These are phyloP conservation scores for Trichoderma koningiopsis DNA, from an alignment of 2,329 filamentous ascomycete genomes.

Conservation along the genomic window DNA sequence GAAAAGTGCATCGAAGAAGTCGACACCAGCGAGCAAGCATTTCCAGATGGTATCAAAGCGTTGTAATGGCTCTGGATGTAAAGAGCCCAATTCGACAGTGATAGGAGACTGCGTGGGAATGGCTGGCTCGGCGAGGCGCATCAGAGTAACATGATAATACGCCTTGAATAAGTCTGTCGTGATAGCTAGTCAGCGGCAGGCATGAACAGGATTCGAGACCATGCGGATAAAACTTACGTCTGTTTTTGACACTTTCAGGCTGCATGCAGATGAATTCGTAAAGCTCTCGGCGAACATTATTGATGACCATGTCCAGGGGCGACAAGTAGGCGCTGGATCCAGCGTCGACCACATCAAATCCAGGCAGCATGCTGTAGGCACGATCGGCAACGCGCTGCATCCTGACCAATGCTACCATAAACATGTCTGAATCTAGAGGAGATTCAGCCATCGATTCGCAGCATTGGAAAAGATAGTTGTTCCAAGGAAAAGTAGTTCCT, in stretches of 20 bases:
- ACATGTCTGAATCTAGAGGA: slow-evolving; percentile 39
- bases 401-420: slow-evolving; percentile 38
- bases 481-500: slow-evolving; percentile 38
- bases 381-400: slow-evolving; percentile 41
- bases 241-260: slow-evolving; percentile 29
- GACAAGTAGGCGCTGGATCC: slow-evolving; percentile 30
- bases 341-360: slow-evolving; percentile 26
- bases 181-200: not conserved
- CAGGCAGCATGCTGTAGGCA: slow-evolving; percentile 33
- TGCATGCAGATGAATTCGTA: slow-evolving; percentile 33
- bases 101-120: slow-evolving; percentile 35
- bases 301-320: slow-evolving; percentile 40
- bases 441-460: slow-evolving; percentile 36
- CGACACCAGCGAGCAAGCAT: slow-evolving; percentile 37
- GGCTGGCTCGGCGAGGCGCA: slow-evolving; percentile 44
- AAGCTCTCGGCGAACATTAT: slow-evolving; percentile 39
- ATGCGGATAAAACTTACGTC: slow-evolving; percentile 24
- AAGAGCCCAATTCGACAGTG: slow-evolving; percentile 19
- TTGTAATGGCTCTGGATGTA: slow-evolving; percentile 31
- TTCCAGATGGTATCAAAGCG: slow-evolving; percentile 43
- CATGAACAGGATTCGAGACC: not conserved
- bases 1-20: slow-evolving; percentile 35
- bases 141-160: slow-evolving; percentile 38
- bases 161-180: slow-evolving; percentile 39
- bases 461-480: slow-evolving; percentile 39